Evolutionary conservation across 495 filamentous ascomycete species (phyloP).

Genomic region (Talaromyces proteolyticus): DNA sequence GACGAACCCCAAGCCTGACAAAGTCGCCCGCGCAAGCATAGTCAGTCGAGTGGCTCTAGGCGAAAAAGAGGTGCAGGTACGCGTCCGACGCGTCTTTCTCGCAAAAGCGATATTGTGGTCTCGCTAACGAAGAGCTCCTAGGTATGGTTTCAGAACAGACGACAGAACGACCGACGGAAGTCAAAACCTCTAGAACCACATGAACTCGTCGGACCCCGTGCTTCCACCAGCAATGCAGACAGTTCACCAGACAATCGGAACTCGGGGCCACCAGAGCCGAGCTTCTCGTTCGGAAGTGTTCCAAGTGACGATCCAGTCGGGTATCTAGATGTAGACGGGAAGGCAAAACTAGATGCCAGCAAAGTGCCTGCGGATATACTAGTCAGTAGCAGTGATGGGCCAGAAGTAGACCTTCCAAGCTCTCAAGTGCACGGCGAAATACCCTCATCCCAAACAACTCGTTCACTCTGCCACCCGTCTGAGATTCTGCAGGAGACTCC

Average conservation of each 20-base stretch:
- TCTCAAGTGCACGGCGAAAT: not conserved
- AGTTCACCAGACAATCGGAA: conserved; percentile 48
- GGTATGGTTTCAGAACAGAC: conserved; percentile 99
- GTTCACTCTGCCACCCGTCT: no score
- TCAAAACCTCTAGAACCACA: conserved; percentile 80
- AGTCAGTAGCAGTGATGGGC: not conserved
- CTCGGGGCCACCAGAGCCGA: conserved; percentile 26
- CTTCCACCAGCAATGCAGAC: conserved; percentile 5
- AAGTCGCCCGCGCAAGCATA: conserved; percentile 76
- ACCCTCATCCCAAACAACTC: not conserved
- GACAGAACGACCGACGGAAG: conserved; percentile 89
- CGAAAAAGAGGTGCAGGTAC: conserved; percentile 97
- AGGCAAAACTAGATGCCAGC: conserved; percentile 19
- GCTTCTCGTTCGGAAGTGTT: conserved; percentile 12
- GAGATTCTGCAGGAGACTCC: no score
- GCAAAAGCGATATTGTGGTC: not conserved
- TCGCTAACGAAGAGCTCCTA: conserved; percentile 25
- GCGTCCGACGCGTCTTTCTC: conserved; percentile 15
- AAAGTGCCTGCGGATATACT: not conserved
- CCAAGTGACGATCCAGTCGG: conserved; percentile 20
- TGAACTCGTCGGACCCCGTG: conserved; percentile 59
- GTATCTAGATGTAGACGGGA: conserved; percentile 12
- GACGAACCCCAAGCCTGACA: conserved; percentile 87
- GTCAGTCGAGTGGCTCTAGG: conserved; percentile 80
- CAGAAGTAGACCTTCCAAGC: not conserved